Evolutionary conservation across 192 early-diverging fungal species (phyloP).

Genomic region (Mortierella claussenii): DNA sequence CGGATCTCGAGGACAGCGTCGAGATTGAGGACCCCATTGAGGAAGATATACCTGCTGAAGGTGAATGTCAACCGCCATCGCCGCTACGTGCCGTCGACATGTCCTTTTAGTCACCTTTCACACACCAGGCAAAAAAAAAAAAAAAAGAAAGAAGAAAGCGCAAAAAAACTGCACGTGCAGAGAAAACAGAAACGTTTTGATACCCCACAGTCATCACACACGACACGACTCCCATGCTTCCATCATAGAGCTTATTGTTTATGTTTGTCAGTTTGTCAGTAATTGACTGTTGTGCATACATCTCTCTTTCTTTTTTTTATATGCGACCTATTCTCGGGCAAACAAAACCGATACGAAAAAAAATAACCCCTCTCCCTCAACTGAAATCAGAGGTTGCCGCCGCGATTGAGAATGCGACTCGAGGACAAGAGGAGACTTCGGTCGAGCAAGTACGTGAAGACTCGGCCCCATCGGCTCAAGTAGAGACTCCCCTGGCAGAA

Average conservation of each 20-base stretch:
- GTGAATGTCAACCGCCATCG: constrained; percentile 13
- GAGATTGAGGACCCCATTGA: constrained; percentile 52
- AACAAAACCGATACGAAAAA: neutral
- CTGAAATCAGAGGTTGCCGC: constrained; percentile 20
- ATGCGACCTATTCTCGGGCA: constrained; percentile 5
- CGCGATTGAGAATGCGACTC: constrained; percentile 19
- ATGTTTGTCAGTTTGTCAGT: neutral
- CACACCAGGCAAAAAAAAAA: neutral
- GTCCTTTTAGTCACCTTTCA: neutral
- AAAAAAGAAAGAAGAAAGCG: neutral
- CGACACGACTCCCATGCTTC: neutral
- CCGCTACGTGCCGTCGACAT: neutral
- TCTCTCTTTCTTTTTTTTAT: neutral
- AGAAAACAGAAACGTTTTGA: too few species aligned
- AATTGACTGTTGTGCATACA: neutral
- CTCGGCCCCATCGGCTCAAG: neutral
- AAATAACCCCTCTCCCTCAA: neutral
- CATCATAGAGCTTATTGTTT: neutral
- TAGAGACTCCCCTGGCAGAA: constrained; percentile 4
- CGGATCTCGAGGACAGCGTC: constrained; percentile 80
- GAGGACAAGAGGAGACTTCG: constrained; percentile 5
- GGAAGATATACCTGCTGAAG: constrained; percentile 49
- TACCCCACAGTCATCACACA: neutral
- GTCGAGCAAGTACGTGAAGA: constrained; percentile 7
- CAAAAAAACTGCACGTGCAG: neutral